Conservation (phyloP, 2,329 filamentous ascomycete genomes). For the Penicillium sp. region DNA sequence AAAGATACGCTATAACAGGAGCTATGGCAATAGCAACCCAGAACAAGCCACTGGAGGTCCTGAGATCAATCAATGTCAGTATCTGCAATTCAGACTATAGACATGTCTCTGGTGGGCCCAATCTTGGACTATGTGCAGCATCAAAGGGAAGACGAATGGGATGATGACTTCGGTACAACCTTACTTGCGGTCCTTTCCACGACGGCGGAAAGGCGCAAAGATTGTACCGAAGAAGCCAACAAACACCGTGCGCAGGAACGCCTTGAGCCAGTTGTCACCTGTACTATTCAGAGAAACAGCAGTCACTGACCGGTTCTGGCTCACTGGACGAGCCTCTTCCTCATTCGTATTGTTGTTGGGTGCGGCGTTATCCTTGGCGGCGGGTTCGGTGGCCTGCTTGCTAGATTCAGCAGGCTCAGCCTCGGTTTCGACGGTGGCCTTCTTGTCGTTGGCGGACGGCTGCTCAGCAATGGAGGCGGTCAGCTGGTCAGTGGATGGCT, state of each 20-base stretch:
- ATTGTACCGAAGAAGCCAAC: slow-evolving; percentile 45
- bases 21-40: slow-evolving; percentile 36
- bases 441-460: slow-evolving; percentile 70
- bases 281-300: slow-evolving; percentile 44
- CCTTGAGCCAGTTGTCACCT: slow-evolving; percentile 46
- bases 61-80: slow-evolving; percentile 38
- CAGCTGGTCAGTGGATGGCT: slow-evolving; percentile 36
- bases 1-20: slow-evolving; percentile 36
- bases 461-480: slow-evolving; percentile 79
- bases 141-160: slow-evolving; percentile 16
- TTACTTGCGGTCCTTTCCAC: slow-evolving; percentile 36
- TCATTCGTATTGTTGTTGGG: slow-evolving; percentile 25
- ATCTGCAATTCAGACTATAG: slow-evolving; percentile 20
- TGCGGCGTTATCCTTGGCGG: neutral
- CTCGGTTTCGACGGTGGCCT: slow-evolving; percentile 15
- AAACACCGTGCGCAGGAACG: slow-evolving; percentile 46
- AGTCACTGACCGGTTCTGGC: slow-evolving; percentile 44
- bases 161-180: slow-evolving; percentile 15
- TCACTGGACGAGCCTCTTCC: slow-evolving; percentile 36
- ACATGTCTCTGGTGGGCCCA: slow-evolving; percentile 2
- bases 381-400: slow-evolving; percentile 12
- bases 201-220: slow-evolving; percentile 45
- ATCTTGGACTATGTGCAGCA: slow-evolving; percentile 7
- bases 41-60: slow-evolving; percentile 27
- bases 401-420: slow-evolving; percentile 15